Base-by-base conservation (phyloP, 306 rosid species). In the Trichosanthes truncata region DNA sequence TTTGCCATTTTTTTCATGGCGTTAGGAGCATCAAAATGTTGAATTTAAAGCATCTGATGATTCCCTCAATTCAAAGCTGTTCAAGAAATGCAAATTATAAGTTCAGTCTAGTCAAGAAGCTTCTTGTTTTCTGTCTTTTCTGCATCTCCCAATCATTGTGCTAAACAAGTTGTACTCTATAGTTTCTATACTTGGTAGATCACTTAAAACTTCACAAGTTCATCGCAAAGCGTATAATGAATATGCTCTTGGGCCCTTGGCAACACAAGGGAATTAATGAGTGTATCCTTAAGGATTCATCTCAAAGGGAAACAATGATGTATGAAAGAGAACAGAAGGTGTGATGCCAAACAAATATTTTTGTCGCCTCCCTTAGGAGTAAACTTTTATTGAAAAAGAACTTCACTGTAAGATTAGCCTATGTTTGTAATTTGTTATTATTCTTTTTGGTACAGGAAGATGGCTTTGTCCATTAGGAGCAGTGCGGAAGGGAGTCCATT, bases 401-500 rank as follows among this genome's bases (percentile, higher is more conserved):
- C 43, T 1, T 26, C 17, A 13, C 21, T n/a, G 41, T 4, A 12
- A 21, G 6, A 21, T 36, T 21, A 26, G 41, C 20, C 23, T 9
- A 36, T 12, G 21, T 71, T 41, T 20, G 29, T 80, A 57, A 73
- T 56, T 63, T 79, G 71, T 5, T 36, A 51, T 56, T 71, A 65
- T 45, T 45, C 48, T 17, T 48, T 45, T 6, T 41, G 78, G 81
- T 80, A 81, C 87, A 92, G 98, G 89, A 94, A 82, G 86, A 84
- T 82, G 86, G 51, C 79, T 3, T 83, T 90, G 89, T 86, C 88
- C 38, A 78, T 92, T 51, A 72, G 89, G 84, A 91, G 95, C 87
- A 89, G 90, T 84, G 38, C 82, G 73, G 88, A 88, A 57, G 84
- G 89, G 79, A 78, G 84, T 61, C 85, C 86, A 57, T 86, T 87